These are phyloP conservation scores for Hypomontagnella submonticulosa DNA, from an alignment of 495 filamentous ascomycete species.

Conservation along the genomic window DNA sequence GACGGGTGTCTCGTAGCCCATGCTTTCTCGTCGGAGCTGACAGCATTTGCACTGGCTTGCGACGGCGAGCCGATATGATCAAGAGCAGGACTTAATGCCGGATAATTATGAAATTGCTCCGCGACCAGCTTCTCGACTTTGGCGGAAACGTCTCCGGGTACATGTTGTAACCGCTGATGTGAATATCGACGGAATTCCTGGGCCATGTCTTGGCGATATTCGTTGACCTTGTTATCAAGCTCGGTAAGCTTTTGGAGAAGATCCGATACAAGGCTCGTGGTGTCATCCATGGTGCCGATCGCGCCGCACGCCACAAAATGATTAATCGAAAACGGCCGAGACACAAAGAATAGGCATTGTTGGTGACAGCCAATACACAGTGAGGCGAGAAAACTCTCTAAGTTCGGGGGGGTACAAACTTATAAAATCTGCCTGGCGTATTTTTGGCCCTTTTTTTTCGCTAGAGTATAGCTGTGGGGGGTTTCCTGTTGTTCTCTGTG, in stretches of 20 bases:
- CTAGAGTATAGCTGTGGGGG: constrained; percentile 30
- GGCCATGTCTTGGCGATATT: constrained; percentile 62
- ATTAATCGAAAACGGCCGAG: constrained; percentile 39
- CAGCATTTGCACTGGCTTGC: constrained; percentile 20
- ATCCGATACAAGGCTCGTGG: constrained; percentile 58
- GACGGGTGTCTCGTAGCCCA: constrained; percentile 54
- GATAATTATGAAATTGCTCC: constrained; percentile 56
- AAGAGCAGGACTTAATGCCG: constrained; percentile 50
- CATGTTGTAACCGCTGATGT: constrained; percentile 57
- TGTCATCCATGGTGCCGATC: constrained; percentile 59
- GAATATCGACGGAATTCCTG: constrained; percentile 61
- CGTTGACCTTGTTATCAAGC: constrained; percentile 61
- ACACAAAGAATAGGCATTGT: constrained; percentile 45
- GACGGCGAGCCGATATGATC: constrained; percentile 29
- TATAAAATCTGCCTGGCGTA: constrained; percentile 18
- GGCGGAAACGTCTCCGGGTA: constrained; percentile 57
- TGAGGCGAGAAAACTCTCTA: background rate
- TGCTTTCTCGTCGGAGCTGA: constrained; percentile 38
- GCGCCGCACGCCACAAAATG: constrained; percentile 41
- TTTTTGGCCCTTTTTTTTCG: constrained; percentile 19
- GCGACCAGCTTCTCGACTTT: constrained; percentile 57
- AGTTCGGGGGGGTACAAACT: background rate
- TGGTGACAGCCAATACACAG: constrained; percentile 26
- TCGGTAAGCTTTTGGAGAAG: constrained; percentile 62
- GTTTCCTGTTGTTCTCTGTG: constrained; percentile 25